These are phyloP conservation scores for Ceratobasidium sp. DNA, from an alignment of 1,284 basidiomycete genomes.

Conservation along the genomic window DNA sequence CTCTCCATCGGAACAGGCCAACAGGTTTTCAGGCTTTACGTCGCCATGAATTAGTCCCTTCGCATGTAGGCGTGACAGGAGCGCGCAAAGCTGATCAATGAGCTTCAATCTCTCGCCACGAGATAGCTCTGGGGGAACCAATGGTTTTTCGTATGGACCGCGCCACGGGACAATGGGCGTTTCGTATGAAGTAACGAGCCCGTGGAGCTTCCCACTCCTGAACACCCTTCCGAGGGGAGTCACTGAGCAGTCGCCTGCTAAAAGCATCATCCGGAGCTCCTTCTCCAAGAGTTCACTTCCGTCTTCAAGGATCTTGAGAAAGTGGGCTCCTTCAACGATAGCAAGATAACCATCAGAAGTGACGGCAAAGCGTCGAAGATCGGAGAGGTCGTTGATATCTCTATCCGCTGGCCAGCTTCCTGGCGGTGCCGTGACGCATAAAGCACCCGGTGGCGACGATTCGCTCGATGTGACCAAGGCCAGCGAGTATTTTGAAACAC, in stretches of 20 bases:
- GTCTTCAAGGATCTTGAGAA: background rate
- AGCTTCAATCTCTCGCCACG: background rate
- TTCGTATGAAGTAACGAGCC: background rate
- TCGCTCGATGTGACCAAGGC: too few relatives aligned
- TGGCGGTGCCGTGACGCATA: too few relatives aligned
- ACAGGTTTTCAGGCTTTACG: background rate
- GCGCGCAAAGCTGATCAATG: background rate
- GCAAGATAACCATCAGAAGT: too few relatives aligned
- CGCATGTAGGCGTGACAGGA: background rate
- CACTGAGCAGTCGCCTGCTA: slow-evolving; percentile 10
- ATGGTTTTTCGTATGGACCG: too few relatives aligned
- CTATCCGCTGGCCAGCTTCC: too few relatives aligned
- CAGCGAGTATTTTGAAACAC: too few relatives aligned
- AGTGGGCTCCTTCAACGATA: background rate
- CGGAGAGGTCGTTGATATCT: too few relatives aligned
- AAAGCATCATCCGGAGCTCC: slow-evolving; percentile 13
- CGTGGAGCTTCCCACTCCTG: background rate
- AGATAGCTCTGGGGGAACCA: background rate
- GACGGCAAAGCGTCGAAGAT: too few relatives aligned
- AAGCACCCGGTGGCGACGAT: too few relatives aligned
- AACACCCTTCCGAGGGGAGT: background rate
- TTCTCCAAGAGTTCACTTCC: background rate
- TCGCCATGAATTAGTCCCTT: slow-evolving; percentile 1
- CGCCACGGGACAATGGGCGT: background rate
- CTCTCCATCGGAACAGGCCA: background rate